A percentile compares a stretch with the other conserved stretches of the same genome.
These are phyloP conservation scores for Fusarium udum DNA, from an alignment of 2,329 filamentous ascomycete genomes.

Conservation along the genomic window DNA sequence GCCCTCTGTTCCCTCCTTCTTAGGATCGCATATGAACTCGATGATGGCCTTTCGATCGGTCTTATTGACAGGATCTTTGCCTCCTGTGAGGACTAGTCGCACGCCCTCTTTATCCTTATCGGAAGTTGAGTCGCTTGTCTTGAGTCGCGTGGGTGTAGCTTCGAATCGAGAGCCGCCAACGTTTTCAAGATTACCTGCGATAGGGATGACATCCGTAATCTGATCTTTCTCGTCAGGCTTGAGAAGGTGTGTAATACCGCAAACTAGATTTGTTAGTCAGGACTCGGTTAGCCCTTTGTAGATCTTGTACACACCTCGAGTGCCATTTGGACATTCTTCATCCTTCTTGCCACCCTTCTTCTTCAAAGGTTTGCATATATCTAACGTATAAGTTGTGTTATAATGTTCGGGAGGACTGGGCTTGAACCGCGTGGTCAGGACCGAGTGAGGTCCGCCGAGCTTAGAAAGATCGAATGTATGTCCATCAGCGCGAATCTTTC, in stretches of 20 bases:
- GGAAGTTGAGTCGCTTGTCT: constrained; percentile 68
- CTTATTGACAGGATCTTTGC: constrained; percentile 61
- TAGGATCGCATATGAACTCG: constrained; percentile 83
- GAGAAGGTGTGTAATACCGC: constrained; percentile 73
- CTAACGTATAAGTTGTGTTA: constrained; percentile 85
- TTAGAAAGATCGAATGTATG: constrained; percentile 71
- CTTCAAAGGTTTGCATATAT: constrained; percentile 76
- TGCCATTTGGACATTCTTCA: constrained; percentile 73
- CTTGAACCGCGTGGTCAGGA: constrained; percentile 66
- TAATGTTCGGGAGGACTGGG: constrained; percentile 59
- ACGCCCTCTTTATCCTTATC: constrained; percentile 78
- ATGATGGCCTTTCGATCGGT: constrained; percentile 79
- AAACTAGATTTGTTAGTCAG: constrained; percentile 63
- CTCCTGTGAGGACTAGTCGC: constrained; percentile 72
- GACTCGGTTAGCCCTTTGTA: neutral
- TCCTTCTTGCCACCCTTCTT: constrained; percentile 65
- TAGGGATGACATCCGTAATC: constrained; percentile 67
- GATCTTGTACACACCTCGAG: constrained; percentile 64
- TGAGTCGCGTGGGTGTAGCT: constrained; percentile 72
- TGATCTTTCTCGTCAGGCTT: constrained; percentile 51
- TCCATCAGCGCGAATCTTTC: constrained; percentile 66
- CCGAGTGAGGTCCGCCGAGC: constrained; percentile 74
- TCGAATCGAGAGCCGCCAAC: constrained; percentile 69
- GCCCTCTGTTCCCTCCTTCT: constrained; percentile 77
- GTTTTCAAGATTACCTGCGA: constrained; percentile 75